Evolutionary conservation across 164 flowering plant species (phyloP).

Genomic region (Amborella trichopoda): DNA sequence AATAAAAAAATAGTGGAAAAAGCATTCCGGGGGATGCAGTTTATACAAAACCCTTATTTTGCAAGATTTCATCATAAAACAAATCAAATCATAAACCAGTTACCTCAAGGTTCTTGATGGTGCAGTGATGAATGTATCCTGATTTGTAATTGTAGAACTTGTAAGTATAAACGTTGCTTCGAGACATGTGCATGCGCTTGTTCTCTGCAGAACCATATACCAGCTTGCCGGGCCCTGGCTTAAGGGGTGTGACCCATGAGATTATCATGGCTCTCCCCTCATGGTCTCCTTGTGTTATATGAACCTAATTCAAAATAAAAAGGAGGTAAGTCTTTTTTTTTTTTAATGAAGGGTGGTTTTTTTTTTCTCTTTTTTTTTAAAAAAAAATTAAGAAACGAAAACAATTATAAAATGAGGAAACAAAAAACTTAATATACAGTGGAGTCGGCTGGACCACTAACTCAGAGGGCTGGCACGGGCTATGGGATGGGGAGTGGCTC

Average conservation of each 20-base stretch:
- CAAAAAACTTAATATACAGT: background rate
- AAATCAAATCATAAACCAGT: no score
- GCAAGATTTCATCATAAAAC: no score
- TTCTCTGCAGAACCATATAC: constrained; percentile 1
- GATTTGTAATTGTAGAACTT: constrained; percentile 58
- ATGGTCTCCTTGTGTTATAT: constrained; percentile 1
- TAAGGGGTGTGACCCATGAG: background rate
- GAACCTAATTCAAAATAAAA: background rate
- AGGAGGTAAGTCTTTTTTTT: background rate
- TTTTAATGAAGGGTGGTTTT: background rate
- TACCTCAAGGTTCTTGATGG: constrained; percentile 47
- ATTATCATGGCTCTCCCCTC: background rate
- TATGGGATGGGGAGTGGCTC: no score
- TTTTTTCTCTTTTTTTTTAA: background rate
- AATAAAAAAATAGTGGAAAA: background rate
- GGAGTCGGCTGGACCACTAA: background rate
- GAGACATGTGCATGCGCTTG: constrained; percentile 14
- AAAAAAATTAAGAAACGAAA: background rate
- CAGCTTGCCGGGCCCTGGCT: background rate
- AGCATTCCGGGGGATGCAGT: no score
- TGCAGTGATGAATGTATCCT: constrained; percentile 71
- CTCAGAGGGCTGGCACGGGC: background rate
- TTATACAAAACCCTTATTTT: no score
- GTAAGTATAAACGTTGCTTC: constrained; percentile 27
- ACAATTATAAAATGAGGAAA: background rate